phyloP scores from a whole-genome alignment of 805 yeast species.

The Saccharomycopsis fodiens region DNA sequence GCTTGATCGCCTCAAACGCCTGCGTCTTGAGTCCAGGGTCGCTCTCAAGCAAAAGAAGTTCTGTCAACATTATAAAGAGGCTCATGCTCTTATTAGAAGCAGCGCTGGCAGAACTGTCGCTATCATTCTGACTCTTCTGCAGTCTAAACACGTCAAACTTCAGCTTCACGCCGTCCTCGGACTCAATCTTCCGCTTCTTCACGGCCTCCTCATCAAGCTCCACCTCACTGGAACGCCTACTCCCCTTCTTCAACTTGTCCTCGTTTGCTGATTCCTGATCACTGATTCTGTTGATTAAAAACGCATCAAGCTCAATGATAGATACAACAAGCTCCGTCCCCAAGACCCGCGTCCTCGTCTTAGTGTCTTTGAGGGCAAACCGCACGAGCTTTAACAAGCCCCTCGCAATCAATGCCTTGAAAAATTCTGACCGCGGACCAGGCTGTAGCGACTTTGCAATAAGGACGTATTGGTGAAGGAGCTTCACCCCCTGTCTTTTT shows the following conservation, averaged over 20 bases:
- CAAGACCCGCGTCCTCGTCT: constrained; percentile 45
- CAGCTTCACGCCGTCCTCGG: neutral
- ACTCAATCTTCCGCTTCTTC: constrained; percentile 7
- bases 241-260: constrained; percentile 10
- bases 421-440: constrained; percentile 60
- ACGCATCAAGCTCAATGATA: constrained; percentile 77
- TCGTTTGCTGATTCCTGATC: constrained; percentile 3
- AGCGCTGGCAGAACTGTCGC: neutral
- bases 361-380: constrained; percentile 57
- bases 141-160: neutral
- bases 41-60: constrained; percentile 52
- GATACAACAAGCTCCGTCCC: constrained; percentile 78
- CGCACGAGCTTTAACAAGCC: constrained; percentile 67
- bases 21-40: constrained; percentile 73
- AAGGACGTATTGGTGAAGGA: constrained; percentile 72
- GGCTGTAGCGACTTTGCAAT: constrained; percentile 64
- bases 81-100: constrained; percentile 39
- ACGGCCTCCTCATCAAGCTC: constrained; percentile 6
- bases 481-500: constrained; percentile 63
- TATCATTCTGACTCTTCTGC: neutral
- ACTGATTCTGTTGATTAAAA: constrained; percentile 37
- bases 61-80: constrained; percentile 45
- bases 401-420: constrained; percentile 48
- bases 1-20: constrained; percentile 74
- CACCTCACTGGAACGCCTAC: constrained; percentile 7